These are phyloP conservation scores for Excoecaria agallocha DNA, from an alignment of 345 rosid genomes.

Conservation along the genomic window DNA sequence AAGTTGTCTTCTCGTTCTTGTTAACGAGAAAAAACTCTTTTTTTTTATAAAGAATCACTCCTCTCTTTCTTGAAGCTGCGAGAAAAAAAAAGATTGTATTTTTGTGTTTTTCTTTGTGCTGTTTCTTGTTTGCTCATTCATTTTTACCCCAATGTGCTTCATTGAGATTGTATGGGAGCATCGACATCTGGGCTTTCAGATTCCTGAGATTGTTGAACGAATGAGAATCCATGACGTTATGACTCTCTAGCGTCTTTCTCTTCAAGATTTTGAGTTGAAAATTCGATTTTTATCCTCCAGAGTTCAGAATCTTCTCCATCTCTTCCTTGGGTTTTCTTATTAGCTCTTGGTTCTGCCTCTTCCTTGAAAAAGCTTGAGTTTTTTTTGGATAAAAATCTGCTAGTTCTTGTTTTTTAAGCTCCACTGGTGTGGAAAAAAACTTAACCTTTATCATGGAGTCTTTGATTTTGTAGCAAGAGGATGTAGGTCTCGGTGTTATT, in stretches of 20 bases:
- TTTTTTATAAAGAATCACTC: too few relatives aligned
- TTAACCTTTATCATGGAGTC: slow-evolving; percentile 3
- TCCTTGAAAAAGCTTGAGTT: not conserved
- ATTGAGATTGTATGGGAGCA: not conserved
- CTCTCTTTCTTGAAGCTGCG: not conserved
- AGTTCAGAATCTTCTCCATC: not conserved
- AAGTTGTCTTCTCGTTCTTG: not conserved
- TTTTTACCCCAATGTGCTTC: not conserved
- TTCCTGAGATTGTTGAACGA: not conserved
- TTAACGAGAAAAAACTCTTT: not conserved
- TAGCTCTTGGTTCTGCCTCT: not conserved
- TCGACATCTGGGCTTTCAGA: not conserved
- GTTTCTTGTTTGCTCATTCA: not conserved
- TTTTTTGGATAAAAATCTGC: not conserved
- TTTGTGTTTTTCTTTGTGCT: not conserved
- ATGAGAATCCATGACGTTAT: not conserved
- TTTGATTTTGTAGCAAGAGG: not conserved
- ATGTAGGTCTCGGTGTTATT: not conserved
- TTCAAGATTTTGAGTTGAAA: slow-evolving; percentile 15
- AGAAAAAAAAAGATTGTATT: not conserved
- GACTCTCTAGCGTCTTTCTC: slow-evolving; percentile 18
- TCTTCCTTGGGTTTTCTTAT: not conserved
- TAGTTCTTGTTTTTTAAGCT: not conserved
- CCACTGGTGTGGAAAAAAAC: not conserved
- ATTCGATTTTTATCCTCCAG: slow-evolving; percentile 7